Percentiles rank a stretch among this genome's conserved stretches.
Conservation (phyloP, 2,329 filamentous ascomycete species). For the Apiospora koreana region DNA sequence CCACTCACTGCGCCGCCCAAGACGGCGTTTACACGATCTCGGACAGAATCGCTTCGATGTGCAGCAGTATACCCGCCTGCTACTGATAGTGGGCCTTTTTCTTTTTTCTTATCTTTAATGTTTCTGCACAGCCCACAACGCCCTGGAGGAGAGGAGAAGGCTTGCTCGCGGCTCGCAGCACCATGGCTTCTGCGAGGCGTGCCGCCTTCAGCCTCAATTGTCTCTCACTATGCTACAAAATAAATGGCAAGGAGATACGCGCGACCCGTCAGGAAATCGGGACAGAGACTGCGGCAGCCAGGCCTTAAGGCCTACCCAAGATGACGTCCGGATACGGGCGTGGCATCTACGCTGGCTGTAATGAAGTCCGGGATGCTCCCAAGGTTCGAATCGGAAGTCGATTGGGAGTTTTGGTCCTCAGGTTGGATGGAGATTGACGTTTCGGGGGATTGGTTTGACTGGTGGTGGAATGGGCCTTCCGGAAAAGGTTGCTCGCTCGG, state of each 20-base stretch:
- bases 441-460: not conserved
- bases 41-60: constrained; percentile 3
- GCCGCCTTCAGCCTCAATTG: not conserved
- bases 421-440: not conserved
- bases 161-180: not conserved
- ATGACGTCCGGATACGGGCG: not conserved
- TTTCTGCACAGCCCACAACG: not conserved
- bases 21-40: not conserved
- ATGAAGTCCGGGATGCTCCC: not conserved
- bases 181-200: not conserved
- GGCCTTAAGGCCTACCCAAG: not conserved
- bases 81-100: constrained; percentile 2
- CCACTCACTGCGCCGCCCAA: constrained; percentile 1
- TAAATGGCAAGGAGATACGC: not conserved
- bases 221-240: not conserved
- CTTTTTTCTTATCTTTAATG: not conserved
- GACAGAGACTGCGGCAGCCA: not conserved
- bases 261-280: not conserved
- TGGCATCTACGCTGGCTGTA: not conserved
- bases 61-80: constrained; percentile 8
- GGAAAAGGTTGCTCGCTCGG: not conserved
- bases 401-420: not conserved
- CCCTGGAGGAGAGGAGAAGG: not conserved
- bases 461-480: not conserved
- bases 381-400: not conserved